phyloP scores from a whole-genome alignment of 192 early-diverging fungal species.

The Geranomyces variabilis region DNA sequence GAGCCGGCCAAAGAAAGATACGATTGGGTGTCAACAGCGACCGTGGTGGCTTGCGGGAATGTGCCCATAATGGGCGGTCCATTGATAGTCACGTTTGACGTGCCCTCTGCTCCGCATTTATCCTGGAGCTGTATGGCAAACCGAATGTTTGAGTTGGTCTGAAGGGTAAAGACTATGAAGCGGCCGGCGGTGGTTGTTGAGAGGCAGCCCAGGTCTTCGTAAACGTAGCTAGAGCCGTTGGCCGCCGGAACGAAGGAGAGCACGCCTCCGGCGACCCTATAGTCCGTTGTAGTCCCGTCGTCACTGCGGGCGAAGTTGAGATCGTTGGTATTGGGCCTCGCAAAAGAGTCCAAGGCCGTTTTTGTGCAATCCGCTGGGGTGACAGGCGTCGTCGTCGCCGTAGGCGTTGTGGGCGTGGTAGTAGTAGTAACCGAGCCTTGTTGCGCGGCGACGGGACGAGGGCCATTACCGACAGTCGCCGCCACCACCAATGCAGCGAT shows the following conservation, averaged over 20 bases:
- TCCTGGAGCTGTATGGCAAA: background rate
- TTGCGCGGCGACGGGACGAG: too few species aligned
- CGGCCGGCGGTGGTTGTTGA: background rate
- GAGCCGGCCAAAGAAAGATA: background rate
- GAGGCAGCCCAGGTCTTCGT: constrained; percentile 5
- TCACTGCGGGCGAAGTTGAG: background rate
- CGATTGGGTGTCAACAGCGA: constrained; percentile 3
- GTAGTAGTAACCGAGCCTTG: too few species aligned
- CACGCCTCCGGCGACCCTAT: background rate
- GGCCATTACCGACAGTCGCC: too few species aligned
- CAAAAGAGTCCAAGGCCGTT: constrained; percentile 4
- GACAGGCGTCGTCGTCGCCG: background rate
- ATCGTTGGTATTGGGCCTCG: background rate
- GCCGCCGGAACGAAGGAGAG: background rate
- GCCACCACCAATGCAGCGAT: too few species aligned
- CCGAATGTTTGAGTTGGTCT: background rate
- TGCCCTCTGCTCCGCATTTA: background rate
- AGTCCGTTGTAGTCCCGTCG: background rate
- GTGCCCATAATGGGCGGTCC: background rate
- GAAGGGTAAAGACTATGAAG: constrained; percentile 3
- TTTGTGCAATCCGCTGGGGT: background rate
- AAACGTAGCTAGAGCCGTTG: background rate
- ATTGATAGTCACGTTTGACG: background rate
- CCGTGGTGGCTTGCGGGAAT: background rate
- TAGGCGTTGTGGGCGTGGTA: background rate